Base-by-base conservation (phyloP, 2,329 filamentous ascomycete genomes). In the Achaetomium macrosporum region DNA sequence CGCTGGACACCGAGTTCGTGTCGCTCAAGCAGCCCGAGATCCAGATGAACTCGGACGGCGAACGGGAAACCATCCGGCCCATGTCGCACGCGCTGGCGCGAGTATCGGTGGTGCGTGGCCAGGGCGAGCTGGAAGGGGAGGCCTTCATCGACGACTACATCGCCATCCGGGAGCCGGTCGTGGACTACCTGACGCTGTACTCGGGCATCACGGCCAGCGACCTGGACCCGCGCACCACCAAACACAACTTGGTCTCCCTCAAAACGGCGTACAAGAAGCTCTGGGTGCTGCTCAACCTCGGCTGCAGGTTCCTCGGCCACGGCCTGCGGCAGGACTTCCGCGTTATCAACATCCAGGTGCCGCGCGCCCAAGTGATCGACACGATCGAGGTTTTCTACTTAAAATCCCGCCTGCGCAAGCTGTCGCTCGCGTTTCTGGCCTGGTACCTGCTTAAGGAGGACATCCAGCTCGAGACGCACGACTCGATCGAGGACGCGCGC, bases 101-200 rank as follows among this genome's bases (percentile, higher is more conserved):
- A 56, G 90, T 95, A 1, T 97, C 91, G 0, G 90, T 96, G 1
- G 79, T 97, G 12, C 83, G 95, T 20, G 91, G 91, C 0, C 73
- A 81, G 47, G 92, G 90, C 17, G 78, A 85, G 58, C 74, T 86
- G 37, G 89, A 95, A 67, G 90, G 90, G 0, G 69, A 85, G 0
- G 89, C 93, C 0, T 97, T 97, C 65, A 95, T 99, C 58, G 93
- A 99, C 65, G 93, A 99, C 70, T 99, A 99, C 68, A 96, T 99
- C 57, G 84, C 84, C 31, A 92, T 95, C 63, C 85, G 85, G 55
- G 93, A 97, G 66, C 85, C 87, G 0, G 89, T 99, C 20, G 88
- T 97, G 54, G 93, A 99, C 71, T 96, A 97, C 66, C 76, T 99
- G 36, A 99, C 95, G 0, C 85, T 87, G 42, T 97, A 90, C 73